Percentiles rank a stretch among this genome's conserved stretches.
phyloP scores from a whole-genome alignment of 129 eudicot genomes.

The Lactuca saligna region DNA sequence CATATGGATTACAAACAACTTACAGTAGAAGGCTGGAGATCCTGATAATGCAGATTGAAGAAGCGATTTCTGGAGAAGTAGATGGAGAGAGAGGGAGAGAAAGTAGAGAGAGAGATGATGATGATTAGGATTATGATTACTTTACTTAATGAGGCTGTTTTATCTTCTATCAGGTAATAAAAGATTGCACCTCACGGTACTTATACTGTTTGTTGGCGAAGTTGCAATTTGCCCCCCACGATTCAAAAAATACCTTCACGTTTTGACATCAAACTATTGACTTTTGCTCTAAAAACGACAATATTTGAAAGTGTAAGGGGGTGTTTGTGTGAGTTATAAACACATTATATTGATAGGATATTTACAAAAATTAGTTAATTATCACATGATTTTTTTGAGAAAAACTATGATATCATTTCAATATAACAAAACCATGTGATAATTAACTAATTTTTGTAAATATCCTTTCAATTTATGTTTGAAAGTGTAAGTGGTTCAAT shows the following conservation, averaged over 20 bases:
- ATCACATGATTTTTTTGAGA: no score
- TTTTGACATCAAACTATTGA: no score
- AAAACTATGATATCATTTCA: no score
- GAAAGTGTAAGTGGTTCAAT: no score
- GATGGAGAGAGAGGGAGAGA: not conserved
- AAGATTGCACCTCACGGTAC: not conserved
- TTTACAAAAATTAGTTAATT: no score
- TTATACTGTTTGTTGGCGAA: not conserved
- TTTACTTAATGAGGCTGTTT: slow-evolving; percentile 23
- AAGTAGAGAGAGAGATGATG: not conserved
- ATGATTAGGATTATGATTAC: slow-evolving; percentile 11
- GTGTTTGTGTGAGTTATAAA: no score
- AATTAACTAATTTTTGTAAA: no score
- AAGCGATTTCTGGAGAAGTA: slow-evolving; percentile 7
- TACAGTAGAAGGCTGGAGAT: slow-evolving; percentile 13
- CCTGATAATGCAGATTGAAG: slow-evolving; percentile 29
- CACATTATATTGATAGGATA: no score
- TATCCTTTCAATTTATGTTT: no score
- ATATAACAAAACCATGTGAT: no score
- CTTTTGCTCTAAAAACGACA: not conserved
- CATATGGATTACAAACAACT: slow-evolving; percentile 13
- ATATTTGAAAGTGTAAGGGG: no score
- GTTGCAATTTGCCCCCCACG: not conserved
- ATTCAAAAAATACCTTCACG: not conserved
- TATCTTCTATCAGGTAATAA: not conserved